A percentile compares a stretch with the other conserved stretches of the same genome.
Conservation (phyloP, 108 stramenopile genomes). For the Schizochytrium sp. region DNA sequence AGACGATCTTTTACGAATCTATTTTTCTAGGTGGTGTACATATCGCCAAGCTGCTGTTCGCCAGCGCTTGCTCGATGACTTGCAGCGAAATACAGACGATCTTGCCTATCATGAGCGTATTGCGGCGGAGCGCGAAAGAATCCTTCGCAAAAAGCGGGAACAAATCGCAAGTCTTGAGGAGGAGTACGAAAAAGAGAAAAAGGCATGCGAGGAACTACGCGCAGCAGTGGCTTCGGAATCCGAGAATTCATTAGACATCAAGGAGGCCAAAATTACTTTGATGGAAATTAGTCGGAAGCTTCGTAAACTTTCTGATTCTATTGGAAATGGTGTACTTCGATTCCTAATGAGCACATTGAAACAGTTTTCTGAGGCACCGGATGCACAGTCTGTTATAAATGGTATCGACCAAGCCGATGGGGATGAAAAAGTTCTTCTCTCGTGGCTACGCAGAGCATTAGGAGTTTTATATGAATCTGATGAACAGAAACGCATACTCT, state of each 20-base stretch:
- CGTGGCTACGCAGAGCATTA: not conserved
- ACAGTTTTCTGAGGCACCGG: conserved; percentile 2
- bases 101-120: conserved; percentile 31
- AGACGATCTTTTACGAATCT: not conserved
- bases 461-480: not conserved
- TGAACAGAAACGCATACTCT: not conserved
- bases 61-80: not conserved
- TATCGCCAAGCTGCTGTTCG: conserved; percentile 15
- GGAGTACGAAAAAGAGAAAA: not conserved
- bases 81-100: not conserved
- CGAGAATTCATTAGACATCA: not conserved
- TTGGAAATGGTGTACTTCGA: not conserved
- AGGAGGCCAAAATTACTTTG: not conserved
- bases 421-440: not conserved
- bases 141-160: not conserved
- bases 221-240: not conserved
- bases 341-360: not conserved
- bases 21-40: conserved; percentile 5
- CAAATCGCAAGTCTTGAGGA: not conserved
- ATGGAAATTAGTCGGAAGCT: not conserved
- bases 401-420: not conserved
- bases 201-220: not conserved
- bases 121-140: not conserved
- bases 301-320: not conserved
- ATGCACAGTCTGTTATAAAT: not conserved